Base-by-base conservation (phyloP, 352 stramenopile species). In the Globisporangium solare region DNA sequence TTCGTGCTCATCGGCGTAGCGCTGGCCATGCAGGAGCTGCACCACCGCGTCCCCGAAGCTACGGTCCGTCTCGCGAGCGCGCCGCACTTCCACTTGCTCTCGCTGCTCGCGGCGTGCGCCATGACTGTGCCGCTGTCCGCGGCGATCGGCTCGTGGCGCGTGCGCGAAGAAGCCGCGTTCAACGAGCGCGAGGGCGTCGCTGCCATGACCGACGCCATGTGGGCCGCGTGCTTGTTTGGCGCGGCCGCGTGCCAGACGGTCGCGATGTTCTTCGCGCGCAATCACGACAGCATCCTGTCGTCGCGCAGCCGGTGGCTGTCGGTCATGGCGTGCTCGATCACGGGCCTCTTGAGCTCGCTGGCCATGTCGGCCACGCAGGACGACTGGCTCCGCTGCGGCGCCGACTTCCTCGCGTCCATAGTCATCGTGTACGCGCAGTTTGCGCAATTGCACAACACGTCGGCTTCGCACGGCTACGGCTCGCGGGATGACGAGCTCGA, bases 351-450 rank as follows among this genome's bases (percentile, higher is more conserved):
- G 2, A 46, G 81, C 45, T 79, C 70, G 37, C 48, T 84, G 18
- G 24, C 70, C 15, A 60, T 76, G 20, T 68, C 65, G 24, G 57
- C 70, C 14, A 71, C 69, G 59, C 67, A 87, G 45, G 64, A 71
- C 6, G 64, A 78, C 47, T 87, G 72, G 76, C 59, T 89, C n/a
- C 72, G 73, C 21, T 79, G 71, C 20, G 51, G 54, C 12, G 60
- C 78, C 1, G 74, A 77, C 24, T 47, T 67, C 4, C 22, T 70
- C 12, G 73, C 76, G 0, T 71, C 74, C 32, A 51, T 74, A 8
- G 61, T 83, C 8, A 78, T 89, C 11, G 56, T 89, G n/a, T 80
- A 76, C 50, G 68, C 77, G 24, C 66, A 79, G 45, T 62, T 76
- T 39, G 53, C 52, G 22, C 68, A 71, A 22, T 73, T 76, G 60